Conservation (phyloP, 495 filamentous ascomycete species). For the Xylaria flabelliformis region DNA sequence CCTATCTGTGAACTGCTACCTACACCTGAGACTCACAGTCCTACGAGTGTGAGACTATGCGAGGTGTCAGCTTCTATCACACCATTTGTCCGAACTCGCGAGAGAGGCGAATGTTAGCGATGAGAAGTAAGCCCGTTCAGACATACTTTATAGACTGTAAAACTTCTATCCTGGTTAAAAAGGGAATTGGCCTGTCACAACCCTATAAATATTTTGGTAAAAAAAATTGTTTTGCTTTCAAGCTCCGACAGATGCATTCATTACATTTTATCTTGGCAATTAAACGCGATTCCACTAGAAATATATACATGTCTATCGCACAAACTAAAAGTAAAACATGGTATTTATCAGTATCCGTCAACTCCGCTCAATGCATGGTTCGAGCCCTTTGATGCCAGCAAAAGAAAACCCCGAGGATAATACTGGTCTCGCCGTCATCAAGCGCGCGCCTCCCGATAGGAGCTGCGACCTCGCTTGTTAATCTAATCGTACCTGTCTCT, state of each 20-base stretch:
- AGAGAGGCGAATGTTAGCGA: no score
- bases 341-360: background rate
- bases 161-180: no score
- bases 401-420: background rate
- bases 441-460: background rate
- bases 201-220: no score
- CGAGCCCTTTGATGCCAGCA: background rate
- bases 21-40: no score
- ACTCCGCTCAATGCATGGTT: constrained; percentile 12
- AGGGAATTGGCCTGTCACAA: no score
- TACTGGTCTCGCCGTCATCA: background rate
- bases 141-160: no score
- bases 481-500: background rate
- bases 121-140: no score
- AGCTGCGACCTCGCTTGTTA: background rate
- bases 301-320: background rate
- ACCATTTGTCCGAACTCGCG: no score
- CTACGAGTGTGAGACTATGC: no score
- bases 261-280: background rate
- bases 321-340: background rate
- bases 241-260: background rate
- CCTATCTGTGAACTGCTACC: no score
- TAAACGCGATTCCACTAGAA: background rate
- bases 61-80: no score
- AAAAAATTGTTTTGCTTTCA: no score